Evolutionary conservation across 306 rosid genomes (phyloP).

Genomic region (Rubus parviflorus): DNA sequence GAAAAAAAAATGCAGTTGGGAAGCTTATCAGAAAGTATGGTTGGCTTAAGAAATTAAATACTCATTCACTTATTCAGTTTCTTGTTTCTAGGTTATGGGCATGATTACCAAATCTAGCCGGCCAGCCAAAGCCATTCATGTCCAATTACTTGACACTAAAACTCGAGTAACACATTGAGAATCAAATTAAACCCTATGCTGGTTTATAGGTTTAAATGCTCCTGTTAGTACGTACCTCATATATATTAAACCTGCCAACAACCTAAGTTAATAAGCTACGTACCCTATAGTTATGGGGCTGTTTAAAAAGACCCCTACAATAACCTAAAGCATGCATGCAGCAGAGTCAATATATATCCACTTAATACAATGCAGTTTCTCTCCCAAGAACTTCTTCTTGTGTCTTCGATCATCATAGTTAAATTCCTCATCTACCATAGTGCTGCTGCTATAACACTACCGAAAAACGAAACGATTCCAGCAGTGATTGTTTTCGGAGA

Average conservation of each 20-base stretch:
- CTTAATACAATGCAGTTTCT: conserved; percentile 14
- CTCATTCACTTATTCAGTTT: neutral
- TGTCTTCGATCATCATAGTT: conserved; percentile 13
- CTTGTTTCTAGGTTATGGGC: neutral
- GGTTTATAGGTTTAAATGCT: neutral
- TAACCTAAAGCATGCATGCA: neutral
- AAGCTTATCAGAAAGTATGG: neutral
- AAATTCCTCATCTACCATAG: conserved; percentile 10
- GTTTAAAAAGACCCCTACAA: neutral
- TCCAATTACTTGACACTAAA: neutral
- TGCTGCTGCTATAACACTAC: conserved; percentile 19
- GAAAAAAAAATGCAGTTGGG: too few species aligned
- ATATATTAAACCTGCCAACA: too few species aligned
- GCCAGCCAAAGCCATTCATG: neutral
- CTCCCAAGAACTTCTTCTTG: conserved; percentile 1
- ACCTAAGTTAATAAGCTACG: neutral
- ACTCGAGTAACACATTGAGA: neutral
- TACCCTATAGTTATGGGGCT: neutral
- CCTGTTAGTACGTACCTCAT: neutral
- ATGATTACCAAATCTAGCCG: neutral
- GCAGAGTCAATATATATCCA: neutral
- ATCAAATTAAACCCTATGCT: neutral
- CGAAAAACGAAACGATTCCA: conserved; percentile 46
- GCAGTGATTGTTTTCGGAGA: conserved; percentile 73
- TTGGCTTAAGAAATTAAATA: neutral